phyloP scores from a whole-genome alignment of 192 early-diverging fungal species.

The Bifiguratus adelaidae region DNA sequence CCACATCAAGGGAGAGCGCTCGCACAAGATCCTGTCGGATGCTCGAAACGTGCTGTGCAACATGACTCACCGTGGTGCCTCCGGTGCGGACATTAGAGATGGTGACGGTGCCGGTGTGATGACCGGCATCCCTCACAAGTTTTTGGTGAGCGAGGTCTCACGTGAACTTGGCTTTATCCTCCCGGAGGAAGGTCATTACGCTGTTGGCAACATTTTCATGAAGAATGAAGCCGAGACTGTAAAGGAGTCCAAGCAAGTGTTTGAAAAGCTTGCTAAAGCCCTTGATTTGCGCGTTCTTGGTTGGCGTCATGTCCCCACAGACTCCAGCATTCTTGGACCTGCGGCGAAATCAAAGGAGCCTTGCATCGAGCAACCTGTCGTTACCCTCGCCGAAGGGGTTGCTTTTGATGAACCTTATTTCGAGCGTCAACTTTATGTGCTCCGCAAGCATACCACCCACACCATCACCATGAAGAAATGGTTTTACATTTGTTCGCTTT shows the following conservation, averaged over 20 bases:
- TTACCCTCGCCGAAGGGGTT: conserved; percentile 28
- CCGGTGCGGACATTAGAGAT: conserved; percentile 87
- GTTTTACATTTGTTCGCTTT: conserved; percentile 97
- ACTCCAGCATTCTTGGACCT: conserved; percentile 85
- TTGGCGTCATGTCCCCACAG: conserved; percentile 84
- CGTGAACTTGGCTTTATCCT: conserved; percentile 49
- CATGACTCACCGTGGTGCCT: conserved; percentile 98
- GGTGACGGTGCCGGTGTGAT: conserved; percentile 99
- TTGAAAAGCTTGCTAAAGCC: conserved; percentile 69
- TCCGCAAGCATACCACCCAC: conserved; percentile 86
- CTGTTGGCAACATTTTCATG: conserved; percentile 94
- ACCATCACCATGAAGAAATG: conserved; percentile 77
- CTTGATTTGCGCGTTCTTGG: conserved; percentile 70
- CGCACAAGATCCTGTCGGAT: conserved; percentile 85
- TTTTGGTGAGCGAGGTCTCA: conserved; percentile 57
- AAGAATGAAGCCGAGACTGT: conserved; percentile 53
- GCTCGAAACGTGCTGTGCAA: conserved; percentile 90
- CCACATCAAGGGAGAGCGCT: conserved; percentile 75
- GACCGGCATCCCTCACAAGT: conserved; percentile 86
- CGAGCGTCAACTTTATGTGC: conserved; percentile 77
- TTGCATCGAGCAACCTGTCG: conserved; percentile 85
- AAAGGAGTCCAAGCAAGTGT: conserved; percentile 58
- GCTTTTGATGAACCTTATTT: conserved; percentile 50
- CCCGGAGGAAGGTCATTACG: conserved; percentile 76
- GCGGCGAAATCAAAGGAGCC: conserved; percentile 85